Conservation (phyloP, 83 land plant genomes). For the Isoetes engelmannii region DNA sequence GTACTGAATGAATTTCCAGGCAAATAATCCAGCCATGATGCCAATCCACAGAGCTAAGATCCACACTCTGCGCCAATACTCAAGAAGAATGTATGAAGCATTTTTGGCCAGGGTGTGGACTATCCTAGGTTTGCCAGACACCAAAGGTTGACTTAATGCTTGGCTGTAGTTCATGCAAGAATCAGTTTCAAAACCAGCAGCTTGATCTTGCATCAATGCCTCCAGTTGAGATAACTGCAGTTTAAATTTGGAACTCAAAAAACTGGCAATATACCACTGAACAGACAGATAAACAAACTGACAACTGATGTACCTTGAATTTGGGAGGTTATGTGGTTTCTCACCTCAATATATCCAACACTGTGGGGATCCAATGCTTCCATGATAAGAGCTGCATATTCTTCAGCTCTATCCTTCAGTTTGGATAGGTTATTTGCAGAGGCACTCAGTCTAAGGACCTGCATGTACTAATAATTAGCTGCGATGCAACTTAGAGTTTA, state of each 20-base stretch:
- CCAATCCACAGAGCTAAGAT: constrained; percentile 40
- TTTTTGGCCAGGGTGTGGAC: constrained; percentile 13
- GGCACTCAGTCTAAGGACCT: not conserved
- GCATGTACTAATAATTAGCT: not conserved
- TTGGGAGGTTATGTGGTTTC: too few species aligned
- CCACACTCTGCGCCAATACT: constrained; percentile 65
- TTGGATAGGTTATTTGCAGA: not conserved
- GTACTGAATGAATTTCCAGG: constrained; percentile 51
- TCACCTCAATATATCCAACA: not conserved
- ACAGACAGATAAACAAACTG: too few species aligned
- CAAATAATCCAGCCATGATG: constrained; percentile 35
- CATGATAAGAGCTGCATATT: constrained; percentile 3
- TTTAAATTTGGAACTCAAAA: too few species aligned
- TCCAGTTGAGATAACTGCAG: constrained; percentile 83
- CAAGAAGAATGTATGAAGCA: constrained; percentile 33
- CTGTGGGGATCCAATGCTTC: not conserved
- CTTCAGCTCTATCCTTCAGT: not conserved
- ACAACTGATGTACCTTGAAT: too few species aligned
- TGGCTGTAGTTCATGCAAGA: constrained; percentile 16
- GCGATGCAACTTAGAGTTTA: not conserved
- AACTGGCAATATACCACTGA: too few species aligned
- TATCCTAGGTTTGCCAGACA: constrained; percentile 43
- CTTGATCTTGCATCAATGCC: constrained; percentile 51
- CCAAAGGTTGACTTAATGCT: too few species aligned
- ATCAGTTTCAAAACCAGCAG: constrained; percentile 24